These are phyloP conservation scores for Globisporangium spiculum DNA, from an alignment of 352 stramenopile genomes.

Conservation along the genomic window DNA sequence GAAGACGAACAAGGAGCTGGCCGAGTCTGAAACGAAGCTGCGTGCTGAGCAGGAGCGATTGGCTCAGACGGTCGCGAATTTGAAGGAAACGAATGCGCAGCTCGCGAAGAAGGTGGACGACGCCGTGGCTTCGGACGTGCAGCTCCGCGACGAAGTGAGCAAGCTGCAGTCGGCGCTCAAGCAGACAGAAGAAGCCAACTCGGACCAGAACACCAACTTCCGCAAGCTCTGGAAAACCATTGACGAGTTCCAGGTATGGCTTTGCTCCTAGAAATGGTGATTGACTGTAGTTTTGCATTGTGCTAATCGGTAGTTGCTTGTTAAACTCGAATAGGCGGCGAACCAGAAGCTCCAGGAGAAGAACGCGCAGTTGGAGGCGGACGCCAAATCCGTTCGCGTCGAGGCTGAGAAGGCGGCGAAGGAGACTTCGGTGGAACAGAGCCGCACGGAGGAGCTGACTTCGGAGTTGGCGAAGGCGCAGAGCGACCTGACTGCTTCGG, in stretches of 20 bases:
- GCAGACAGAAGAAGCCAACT: constrained; percentile 35
- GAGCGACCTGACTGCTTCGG: constrained; percentile 17
- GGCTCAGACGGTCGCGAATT: constrained; percentile 15
- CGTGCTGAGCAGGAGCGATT: constrained; percentile 27
- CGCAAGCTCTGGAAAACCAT: constrained; percentile 54
- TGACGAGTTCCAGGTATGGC: constrained; percentile 36
- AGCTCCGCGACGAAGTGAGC: constrained; percentile 14
- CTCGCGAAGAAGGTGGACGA: constrained; percentile 30
- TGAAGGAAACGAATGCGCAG: constrained; percentile 24
- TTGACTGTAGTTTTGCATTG: neutral
- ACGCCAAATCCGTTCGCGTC: constrained; percentile 36
- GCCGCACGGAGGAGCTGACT: constrained; percentile 27
- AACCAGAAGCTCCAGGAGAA: constrained; percentile 49
- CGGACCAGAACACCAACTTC: constrained; percentile 44
- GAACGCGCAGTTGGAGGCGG: constrained; percentile 38
- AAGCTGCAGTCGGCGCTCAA: constrained; percentile 30
- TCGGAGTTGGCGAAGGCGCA: constrained; percentile 29
- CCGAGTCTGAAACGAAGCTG: constrained; percentile 22
- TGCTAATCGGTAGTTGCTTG: neutral
- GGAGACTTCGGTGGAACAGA: constrained; percentile 26
- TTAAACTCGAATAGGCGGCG: constrained; percentile 19
- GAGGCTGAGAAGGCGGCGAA: constrained; percentile 39
- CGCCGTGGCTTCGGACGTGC: constrained; percentile 14
- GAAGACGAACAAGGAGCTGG: constrained; percentile 19
- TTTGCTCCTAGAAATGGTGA: neutral